Conservation (phyloP, 2,329 filamentous ascomycete species). For the Cladosporium sp. region DNA sequence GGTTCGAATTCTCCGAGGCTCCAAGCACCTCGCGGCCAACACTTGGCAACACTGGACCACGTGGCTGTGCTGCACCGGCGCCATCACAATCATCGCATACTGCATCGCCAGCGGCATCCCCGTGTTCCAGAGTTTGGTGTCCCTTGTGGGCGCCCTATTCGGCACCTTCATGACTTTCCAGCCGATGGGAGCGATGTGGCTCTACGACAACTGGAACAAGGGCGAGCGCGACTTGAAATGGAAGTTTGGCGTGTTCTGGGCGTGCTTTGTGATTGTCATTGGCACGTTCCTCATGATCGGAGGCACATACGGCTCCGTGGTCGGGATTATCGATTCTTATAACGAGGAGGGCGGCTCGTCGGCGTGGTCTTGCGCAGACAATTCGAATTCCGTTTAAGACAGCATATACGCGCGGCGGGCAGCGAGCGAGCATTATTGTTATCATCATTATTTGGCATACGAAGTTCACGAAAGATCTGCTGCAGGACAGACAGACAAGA, state of each 20-base stretch:
- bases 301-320: slow-evolving; percentile 48
- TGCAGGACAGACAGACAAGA: slow-evolving; percentile 14
- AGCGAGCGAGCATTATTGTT: neutral
- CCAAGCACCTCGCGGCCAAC: slow-evolving; percentile 53
- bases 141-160: slow-evolving; percentile 53
- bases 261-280: slow-evolving; percentile 45
- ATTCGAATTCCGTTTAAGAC: slow-evolving; percentile 36
- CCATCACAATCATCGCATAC: slow-evolving; percentile 48
- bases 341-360: slow-evolving; percentile 39
- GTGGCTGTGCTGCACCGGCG: slow-evolving; percentile 51
- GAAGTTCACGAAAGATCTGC: slow-evolving; percentile 4
- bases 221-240: slow-evolving; percentile 42
- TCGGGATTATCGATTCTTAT: slow-evolving; percentile 44
- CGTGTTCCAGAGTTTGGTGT: slow-evolving; percentile 52
- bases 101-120: slow-evolving; percentile 57
- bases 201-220: slow-evolving; percentile 47
- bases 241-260: slow-evolving; percentile 40
- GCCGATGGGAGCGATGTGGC: slow-evolving; percentile 48
- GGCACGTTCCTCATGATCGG: slow-evolving; percentile 50
- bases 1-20: slow-evolving; percentile 55
- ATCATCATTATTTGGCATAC: neutral
- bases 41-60: slow-evolving; percentile 53
- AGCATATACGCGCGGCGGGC: neutral
- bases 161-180: slow-evolving; percentile 46
- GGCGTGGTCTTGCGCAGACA: slow-evolving; percentile 50